phyloP scores from a whole-genome alignment of 2,329 filamentous ascomycete genomes.

The Elsinoe arachidis region DNA sequence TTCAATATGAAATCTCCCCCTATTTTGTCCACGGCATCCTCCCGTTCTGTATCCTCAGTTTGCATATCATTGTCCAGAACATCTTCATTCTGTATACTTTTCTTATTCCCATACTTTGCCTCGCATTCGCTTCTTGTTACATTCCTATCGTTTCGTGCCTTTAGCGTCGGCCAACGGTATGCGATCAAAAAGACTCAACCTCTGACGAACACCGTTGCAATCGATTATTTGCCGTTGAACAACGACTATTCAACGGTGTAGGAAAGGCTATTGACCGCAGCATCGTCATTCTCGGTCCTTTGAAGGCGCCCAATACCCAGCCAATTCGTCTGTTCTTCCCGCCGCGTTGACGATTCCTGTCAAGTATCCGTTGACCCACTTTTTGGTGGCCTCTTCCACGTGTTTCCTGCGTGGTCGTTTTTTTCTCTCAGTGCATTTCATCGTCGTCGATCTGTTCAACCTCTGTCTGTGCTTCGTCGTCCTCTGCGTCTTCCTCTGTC shows the following conservation, averaged over 20 bases:
- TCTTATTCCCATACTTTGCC: not conserved
- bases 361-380: conserved; percentile 10
- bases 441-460: not conserved
- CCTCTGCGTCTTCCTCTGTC: conserved; percentile 26
- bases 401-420: not conserved
- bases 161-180: not conserved
- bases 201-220: conserved; percentile 13
- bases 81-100: conserved; percentile 4
- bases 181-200: conserved; percentile 9
- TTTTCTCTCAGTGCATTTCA: not conserved
- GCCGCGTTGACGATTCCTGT: conserved; percentile 4
- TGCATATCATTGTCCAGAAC: not conserved
- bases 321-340: not conserved
- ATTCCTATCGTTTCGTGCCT: not conserved
- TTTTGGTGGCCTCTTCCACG: not conserved
- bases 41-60: not conserved
- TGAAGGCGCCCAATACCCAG: conserved; percentile 1
- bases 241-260: conserved; percentile 3
- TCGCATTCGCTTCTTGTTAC: not conserved
- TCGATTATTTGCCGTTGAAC: conserved; percentile 12
- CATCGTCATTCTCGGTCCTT: conserved; percentile 3
- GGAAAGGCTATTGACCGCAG: not conserved
- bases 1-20: conserved; percentile 12
- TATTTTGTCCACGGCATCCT: conserved; percentile 1
- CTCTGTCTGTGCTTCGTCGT: conserved; percentile 18